Base-by-base conservation (phyloP, 306 rosid genomes). In the Purshia tridentata region DNA sequence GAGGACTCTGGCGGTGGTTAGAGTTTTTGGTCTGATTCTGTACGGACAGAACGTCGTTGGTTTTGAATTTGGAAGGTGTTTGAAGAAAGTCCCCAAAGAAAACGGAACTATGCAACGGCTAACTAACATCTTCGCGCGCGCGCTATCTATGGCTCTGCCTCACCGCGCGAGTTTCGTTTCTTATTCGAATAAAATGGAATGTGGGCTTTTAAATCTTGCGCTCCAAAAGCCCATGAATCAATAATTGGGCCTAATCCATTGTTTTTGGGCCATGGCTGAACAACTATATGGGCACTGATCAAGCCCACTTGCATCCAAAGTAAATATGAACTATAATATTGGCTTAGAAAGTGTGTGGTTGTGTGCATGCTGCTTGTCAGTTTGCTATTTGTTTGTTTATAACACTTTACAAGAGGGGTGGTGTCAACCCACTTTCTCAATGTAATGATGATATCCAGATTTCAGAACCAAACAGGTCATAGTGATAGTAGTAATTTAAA, bases 21-120 rank as follows among this genome's bases (percentile, higher is more conserved):
- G 13, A 70, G 77, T n/a, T 78, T 59, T 75, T n/a, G 58, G 8
- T 5, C 65, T 46, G 81, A 77, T 29, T 60, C 72, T 78, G 81
- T 37, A 41, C 3, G 79, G 88, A 65, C 16, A 69, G 72, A 77
- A 35, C 11, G 87, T 12, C 1, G 75, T 20, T 7, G 55, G 73
- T 19, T 75, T 91, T 11, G 62, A 44, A 4, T 72, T 45, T 52
- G 87, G 77, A 78, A 89, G 82, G 86, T 89, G 96, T 84, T 94
- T 88, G 96, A 86, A 56, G 80, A 77, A 89, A 88, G 86, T 91
- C 89, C 89, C 72, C 20, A 79, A 7, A 69, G 91, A 84, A 65
- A 87, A 77, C 11, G 78, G 81, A 37, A 74, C 56, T 14, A 9
- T 2, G 72, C 73, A 52, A 40, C 72, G 76, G 50, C 72, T 19